Conservation (phyloP, 139 green algal genomes). For the Nannochloris sp. region DNA sequence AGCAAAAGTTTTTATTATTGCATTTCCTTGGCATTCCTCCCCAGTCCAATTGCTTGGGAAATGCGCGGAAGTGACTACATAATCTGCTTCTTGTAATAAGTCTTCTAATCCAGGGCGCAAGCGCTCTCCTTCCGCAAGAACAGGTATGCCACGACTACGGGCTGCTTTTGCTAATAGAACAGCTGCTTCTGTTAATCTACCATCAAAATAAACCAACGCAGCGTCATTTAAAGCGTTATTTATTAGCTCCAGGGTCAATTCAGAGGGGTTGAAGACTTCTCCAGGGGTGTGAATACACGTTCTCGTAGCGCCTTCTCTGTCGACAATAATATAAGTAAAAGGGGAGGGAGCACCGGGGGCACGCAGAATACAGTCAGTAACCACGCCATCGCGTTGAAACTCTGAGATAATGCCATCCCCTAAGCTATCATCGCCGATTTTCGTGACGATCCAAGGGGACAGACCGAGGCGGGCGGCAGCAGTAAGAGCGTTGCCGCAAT, state of each 20-base stretch:
- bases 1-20: slow-evolving; percentile 49
- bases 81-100: slow-evolving; percentile 72
- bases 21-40: slow-evolving; percentile 53
- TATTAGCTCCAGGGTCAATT: slow-evolving; percentile 48
- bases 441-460: slow-evolving; percentile 62
- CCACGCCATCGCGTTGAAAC: slow-evolving; percentile 76
- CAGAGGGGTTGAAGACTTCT: slow-evolving; percentile 42
- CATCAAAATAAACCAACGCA: slow-evolving; percentile 88
- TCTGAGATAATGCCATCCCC: slow-evolving; percentile 75
- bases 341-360: slow-evolving; percentile 60
- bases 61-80: slow-evolving; percentile 73
- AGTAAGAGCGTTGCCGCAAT: slow-evolving; percentile 91
- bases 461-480: slow-evolving; percentile 80
- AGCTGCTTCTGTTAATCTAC: slow-evolving; percentile 80
- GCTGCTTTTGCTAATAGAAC: slow-evolving; percentile 65
- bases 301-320: slow-evolving; percentile 68
- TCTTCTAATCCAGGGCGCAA: slow-evolving; percentile 64
- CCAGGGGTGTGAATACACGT: slow-evolving; percentile 96
- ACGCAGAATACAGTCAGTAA: slow-evolving; percentile 60
- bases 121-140: slow-evolving; percentile 88
- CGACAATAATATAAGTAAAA: slow-evolving; percentile 99
- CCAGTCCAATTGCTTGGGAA: slow-evolving; percentile 75
- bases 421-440: slow-evolving; percentile 80
- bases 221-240: slow-evolving; percentile 39
- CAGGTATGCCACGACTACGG: slow-evolving; percentile 36